Evolutionary conservation across 1,284 basidiomycete species (phyloP), one percentile per base, ranked within the genome.

Genomic region (Trichosporon asahii): DNA sequence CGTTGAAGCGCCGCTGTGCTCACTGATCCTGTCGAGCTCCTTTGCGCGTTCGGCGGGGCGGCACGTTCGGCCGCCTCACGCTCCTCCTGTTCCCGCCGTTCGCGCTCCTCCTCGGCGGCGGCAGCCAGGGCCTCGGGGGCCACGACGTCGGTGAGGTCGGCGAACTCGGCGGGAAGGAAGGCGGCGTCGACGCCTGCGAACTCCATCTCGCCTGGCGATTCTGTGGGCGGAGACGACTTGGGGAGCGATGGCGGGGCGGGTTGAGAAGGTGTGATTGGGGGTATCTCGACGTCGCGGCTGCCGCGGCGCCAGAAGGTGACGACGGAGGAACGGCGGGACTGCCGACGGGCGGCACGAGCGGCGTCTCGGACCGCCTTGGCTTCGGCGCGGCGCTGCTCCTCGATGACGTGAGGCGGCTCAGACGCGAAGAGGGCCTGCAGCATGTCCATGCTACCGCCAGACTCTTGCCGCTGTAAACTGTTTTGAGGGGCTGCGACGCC

Each of bases 171-270:
- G 2, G 73, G 73, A 11, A 74, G 65, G 29, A 55, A 64, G 12
- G 55, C 67, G 2, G 57, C 35, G 1, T 66, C 53, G 9, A 74
- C 73, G 23, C 73, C 73, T 0, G 66, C 65, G 55, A 71, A 75
- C 4, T 66, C 68, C 65, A 53, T 66, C 29, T 11, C 27, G 57
- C 6, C 57, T 9, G 57, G 57, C 14, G 57, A 31, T 27, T 61
- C 29, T 12, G 64, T 60, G 3, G 65, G 27, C 66, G 35, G 21
- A 12, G 27, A 33, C 12, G 3, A 40, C 44, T 21, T 23, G 5
- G 53, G 33, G 21, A 2, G 55, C 12, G 14, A 12, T 11, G 29
- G 23, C 7, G 14, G 67, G 44, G 5, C 31, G 23, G 35, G 14
- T 61, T 18, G n/a, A 7, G 35, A 18, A 3, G 65, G n/a, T 2